These are phyloP conservation scores for Fusarium albosuccineum DNA, from an alignment of 2,329 filamentous ascomycete genomes.

Conservation along the genomic window DNA sequence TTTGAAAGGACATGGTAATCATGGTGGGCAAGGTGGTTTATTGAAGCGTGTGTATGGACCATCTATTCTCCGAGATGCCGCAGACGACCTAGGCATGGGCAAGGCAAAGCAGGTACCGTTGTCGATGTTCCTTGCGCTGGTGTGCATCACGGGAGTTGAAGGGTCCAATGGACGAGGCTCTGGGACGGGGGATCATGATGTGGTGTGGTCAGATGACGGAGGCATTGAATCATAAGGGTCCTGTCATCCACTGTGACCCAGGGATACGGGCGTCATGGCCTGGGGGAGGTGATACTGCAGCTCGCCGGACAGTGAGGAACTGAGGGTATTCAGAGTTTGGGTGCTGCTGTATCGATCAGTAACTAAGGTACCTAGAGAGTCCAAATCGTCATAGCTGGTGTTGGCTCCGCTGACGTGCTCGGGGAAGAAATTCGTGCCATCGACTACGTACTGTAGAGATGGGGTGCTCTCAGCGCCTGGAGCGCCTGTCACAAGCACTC, in stretches of 20 bases:
- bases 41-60: no score
- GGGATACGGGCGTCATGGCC: neutral
- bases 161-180: conserved; percentile 1
- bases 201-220: conserved; percentile 19
- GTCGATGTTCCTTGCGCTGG: neutral
- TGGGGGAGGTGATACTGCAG: no score
- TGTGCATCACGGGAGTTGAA: conserved; percentile 9
- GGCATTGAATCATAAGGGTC: neutral
- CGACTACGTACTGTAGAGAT: conserved; percentile 3
- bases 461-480: conserved; percentile 8
- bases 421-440: conserved; percentile 23
- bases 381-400: neutral
- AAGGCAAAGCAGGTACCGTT: neutral
- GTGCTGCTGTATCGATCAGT: no score
- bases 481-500: conserved; percentile 12
- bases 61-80: neutral
- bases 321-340: conserved; percentile 17
- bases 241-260: neutral
- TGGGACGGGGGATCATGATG: neutral
- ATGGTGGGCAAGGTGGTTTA: no score
- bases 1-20: no score
- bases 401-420: conserved; percentile 11
- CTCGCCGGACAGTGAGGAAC: neutral
- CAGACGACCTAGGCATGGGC: no score
- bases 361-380: no score